A percentile compares a stretch with the other conserved stretches of the same genome.
These are phyloP conservation scores for Alternaria brassicae DNA, from an alignment of 2,329 filamentous ascomycete genomes.

Conservation along the genomic window DNA sequence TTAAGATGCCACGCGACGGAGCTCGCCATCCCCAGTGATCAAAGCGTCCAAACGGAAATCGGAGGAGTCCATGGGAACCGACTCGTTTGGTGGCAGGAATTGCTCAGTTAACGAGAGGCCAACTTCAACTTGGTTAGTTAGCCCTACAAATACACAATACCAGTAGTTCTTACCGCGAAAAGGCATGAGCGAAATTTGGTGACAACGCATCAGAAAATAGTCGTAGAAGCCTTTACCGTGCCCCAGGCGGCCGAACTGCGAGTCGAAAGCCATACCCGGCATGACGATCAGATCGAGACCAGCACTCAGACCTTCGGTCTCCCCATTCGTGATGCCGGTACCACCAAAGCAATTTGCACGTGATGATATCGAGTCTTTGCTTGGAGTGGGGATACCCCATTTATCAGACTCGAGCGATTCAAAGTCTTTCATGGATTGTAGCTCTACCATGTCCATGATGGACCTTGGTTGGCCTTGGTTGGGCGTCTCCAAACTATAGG, in stretches of 20 bases:
- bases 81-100: constrained; percentile 69
- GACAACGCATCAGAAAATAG: constrained; percentile 83
- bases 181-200: constrained; percentile 59
- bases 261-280: constrained; percentile 92
- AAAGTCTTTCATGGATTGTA: constrained; percentile 78
- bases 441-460: constrained; percentile 94
- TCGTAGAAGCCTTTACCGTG: constrained; percentile 99
- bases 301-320: constrained; percentile 25
- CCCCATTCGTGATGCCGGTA: constrained; percentile 56
- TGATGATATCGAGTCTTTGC: constrained; percentile 66
- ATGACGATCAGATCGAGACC: constrained; percentile 86
- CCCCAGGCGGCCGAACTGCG: constrained; percentile 75
- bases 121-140: constrained; percentile 59
- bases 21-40: constrained; percentile 72
- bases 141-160: constrained; percentile 37
- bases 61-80: constrained; percentile 75
- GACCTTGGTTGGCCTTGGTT: constrained; percentile 61
- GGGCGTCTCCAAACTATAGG: constrained; percentile 66
- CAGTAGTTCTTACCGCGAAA: constrained; percentile 63
- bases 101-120: constrained; percentile 89
- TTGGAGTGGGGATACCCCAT: constrained; percentile 94
- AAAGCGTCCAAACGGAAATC: constrained; percentile 84
- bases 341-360: constrained; percentile 78
- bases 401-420: constrained; percentile 76
- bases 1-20: constrained; percentile 38